phyloP scores from a whole-genome alignment of 2,329 filamentous ascomycete species.

The Aspergillus quadrilineatus region DNA sequence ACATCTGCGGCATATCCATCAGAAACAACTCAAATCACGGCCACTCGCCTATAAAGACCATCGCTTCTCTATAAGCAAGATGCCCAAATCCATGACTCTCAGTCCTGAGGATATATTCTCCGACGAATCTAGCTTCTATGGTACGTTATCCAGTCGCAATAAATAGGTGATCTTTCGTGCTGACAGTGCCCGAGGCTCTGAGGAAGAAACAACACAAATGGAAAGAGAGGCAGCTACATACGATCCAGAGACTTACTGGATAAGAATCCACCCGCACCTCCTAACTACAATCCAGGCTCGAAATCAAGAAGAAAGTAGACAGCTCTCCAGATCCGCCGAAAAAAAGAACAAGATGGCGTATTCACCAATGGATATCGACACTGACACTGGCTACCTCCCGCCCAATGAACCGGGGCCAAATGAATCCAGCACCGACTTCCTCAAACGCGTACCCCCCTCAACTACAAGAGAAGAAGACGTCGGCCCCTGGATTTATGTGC shows the following conservation, averaged over 20 bases:
- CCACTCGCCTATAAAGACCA: neutral
- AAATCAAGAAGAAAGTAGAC: neutral
- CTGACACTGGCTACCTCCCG: neutral
- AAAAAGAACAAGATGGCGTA: neutral
- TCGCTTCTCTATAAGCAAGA: neutral
- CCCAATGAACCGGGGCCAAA: conserved; percentile 35
- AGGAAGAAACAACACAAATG: conserved; percentile 49
- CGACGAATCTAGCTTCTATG: conserved; percentile 49
- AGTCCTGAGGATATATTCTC: conserved; percentile 31
- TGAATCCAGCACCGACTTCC: conserved; percentile 65
- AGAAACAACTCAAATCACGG: neutral
- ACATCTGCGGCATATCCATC: neutral
- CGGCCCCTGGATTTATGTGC: conserved; percentile 71
- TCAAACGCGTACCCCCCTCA: conserved; percentile 66
- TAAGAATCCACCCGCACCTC: conserved; percentile 25
- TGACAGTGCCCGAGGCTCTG: conserved; percentile 51
- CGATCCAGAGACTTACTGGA: conserved; percentile 54
- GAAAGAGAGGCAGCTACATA: conserved; percentile 54
- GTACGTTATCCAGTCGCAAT: conserved; percentile 20
- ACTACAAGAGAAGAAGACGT: conserved; percentile 52
- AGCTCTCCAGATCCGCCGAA: too few species aligned
- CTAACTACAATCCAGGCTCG: conserved; percentile 32
- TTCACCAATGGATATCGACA: conserved; percentile 7
- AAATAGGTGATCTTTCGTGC: neutral
- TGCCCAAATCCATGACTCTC: neutral